These are phyloP conservation scores for Raphanus raphanistrum DNA, from an alignment of 345 rosid genomes.

Conservation along the genomic window DNA sequence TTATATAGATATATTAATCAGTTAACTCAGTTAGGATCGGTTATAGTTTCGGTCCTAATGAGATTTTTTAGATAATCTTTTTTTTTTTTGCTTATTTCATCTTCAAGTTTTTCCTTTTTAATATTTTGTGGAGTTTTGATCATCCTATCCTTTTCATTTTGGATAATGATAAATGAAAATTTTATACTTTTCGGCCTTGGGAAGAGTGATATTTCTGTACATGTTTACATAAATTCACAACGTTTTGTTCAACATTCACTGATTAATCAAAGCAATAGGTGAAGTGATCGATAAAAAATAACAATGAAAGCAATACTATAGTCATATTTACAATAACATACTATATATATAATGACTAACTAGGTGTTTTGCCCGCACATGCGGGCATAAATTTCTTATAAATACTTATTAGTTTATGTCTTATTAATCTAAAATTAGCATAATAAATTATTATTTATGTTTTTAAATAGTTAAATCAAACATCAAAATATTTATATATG, in stretches of 20 bases:
- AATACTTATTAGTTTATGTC: no score
- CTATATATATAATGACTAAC: no score
- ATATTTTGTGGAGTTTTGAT: conserved; percentile 12
- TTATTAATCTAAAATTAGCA: no score
- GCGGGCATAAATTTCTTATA: no score
- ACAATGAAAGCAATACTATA: background rate
- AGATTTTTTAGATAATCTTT: conserved; percentile 22
- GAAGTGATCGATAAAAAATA: background rate
- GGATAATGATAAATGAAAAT: background rate
- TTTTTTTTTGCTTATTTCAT: background rate
- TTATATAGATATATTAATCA: conserved; percentile 9
- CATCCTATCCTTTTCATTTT: background rate
- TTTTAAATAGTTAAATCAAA: no score
- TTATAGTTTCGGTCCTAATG: conserved; percentile 30
- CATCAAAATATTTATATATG: no score
- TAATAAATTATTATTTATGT: no score
- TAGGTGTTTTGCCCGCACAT: no score
- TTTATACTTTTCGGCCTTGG: background rate
- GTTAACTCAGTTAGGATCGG: conserved; percentile 7
- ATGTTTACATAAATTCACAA: background rate
- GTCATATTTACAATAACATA: background rate
- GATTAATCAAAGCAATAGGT: background rate
- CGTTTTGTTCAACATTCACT: background rate
- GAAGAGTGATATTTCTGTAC: background rate
- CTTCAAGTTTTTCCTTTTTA: background rate